These are phyloP conservation scores for Annulohypoxylon nitens DNA, from an alignment of 495 filamentous ascomycete genomes.

Conservation along the genomic window DNA sequence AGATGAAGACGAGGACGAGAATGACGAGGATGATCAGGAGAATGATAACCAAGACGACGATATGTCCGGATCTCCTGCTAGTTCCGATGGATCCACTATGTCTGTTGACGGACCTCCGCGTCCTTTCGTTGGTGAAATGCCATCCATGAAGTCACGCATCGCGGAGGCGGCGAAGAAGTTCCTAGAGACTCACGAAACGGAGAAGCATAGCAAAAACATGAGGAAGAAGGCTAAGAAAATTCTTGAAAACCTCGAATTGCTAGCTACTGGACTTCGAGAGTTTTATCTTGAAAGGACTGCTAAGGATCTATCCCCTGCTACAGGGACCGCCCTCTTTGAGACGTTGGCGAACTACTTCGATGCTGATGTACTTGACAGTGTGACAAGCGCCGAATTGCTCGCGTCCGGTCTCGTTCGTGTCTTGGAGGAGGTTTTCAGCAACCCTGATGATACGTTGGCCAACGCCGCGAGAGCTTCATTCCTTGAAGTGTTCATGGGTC, in stretches of 20 bases:
- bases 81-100: constrained; percentile 70
- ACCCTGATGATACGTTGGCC: constrained; percentile 67
- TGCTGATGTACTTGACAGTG: constrained; percentile 85
- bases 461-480: constrained; percentile 82
- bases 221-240: constrained; percentile 82
- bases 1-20: constrained; percentile 68
- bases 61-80: constrained; percentile 76
- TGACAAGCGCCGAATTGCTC: constrained; percentile 96
- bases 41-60: constrained; percentile 68
- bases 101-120: constrained; percentile 65
- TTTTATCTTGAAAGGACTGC: constrained; percentile 72
- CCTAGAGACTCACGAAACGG: constrained; percentile 82
- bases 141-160: constrained; percentile 80
- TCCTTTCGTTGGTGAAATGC: constrained; percentile 62
- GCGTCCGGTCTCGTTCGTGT: constrained; percentile 89
- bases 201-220: constrained; percentile 75
- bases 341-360: constrained; percentile 90
- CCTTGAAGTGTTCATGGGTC: constrained; percentile 93
- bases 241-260: constrained; percentile 74
- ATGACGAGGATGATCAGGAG: constrained; percentile 67
- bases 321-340: constrained; percentile 75
- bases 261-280: constrained; percentile 77
- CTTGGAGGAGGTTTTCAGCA: constrained; percentile 84
- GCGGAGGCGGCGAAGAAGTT: constrained; percentile 81
- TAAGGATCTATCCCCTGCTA: constrained; percentile 57